Evolutionary conservation across 305 asterid species (phyloP).

Genomic region (Fraxinus greggii): DNA sequence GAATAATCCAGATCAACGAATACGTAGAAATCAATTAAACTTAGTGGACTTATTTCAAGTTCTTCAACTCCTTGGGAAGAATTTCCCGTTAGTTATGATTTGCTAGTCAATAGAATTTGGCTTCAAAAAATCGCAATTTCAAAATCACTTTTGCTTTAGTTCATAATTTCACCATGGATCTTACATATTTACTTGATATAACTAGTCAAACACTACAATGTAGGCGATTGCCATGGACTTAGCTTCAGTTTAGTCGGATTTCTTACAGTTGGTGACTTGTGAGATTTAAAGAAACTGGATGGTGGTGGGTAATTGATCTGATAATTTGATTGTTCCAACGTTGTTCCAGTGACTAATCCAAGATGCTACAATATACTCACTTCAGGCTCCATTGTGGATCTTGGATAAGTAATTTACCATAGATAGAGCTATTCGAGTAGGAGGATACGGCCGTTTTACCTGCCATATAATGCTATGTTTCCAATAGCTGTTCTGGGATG

Average conservation of each 20-base stretch:
- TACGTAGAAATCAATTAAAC: background rate
- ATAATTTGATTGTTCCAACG: background rate
- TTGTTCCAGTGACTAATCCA: background rate
- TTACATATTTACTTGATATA: background rate
- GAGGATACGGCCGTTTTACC: background rate
- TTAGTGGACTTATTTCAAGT: background rate
- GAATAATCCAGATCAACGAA: background rate
- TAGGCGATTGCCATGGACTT: background rate
- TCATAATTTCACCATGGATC: background rate
- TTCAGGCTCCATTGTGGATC: background rate
- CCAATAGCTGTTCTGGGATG: background rate
- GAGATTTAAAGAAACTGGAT: background rate
- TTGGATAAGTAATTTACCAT: background rate
- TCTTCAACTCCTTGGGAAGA: background rate
- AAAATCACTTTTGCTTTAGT: background rate
- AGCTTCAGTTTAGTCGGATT: background rate
- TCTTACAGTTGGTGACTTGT: background rate
- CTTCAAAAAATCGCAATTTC: background rate
- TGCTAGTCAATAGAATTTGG: background rate
- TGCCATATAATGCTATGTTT: slow-evolving; percentile 7
- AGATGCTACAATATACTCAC: background rate
- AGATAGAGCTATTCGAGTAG: background rate
- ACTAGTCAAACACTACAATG: background rate
- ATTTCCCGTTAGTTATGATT: background rate
- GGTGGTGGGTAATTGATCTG: background rate